Conservation (phyloP, 305 asterid genomes). For the Lippia alba region DNA sequence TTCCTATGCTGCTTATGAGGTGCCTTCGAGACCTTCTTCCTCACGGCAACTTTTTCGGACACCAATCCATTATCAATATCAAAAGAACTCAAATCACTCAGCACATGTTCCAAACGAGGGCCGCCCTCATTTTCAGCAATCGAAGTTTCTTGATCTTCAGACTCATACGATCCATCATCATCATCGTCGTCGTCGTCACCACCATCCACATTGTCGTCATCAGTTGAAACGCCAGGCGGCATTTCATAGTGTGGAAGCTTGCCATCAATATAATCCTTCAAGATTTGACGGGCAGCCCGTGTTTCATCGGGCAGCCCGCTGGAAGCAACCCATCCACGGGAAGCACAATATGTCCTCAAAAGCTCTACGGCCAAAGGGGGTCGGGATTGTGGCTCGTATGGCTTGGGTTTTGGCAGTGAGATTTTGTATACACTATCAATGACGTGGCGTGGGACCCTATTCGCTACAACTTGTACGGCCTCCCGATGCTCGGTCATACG, state of each 20-base stretch:
- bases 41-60: slow-evolving; percentile 36
- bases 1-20: slow-evolving; percentile 90
- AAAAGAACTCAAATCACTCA: slow-evolving; percentile 72
- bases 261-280: slow-evolving; percentile 93
- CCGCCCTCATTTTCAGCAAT: slow-evolving; percentile 39
- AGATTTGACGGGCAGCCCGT: slow-evolving; percentile 78
- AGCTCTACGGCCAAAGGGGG: slow-evolving; percentile 80
- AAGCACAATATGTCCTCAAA: slow-evolving; percentile 78
- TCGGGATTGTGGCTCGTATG: slow-evolving; percentile 74
- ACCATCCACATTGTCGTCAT: slow-evolving; percentile 33
- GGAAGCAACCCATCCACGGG: slow-evolving; percentile 94
- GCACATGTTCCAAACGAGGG: slow-evolving; percentile 58
- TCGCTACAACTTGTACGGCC: slow-evolving; percentile 92
- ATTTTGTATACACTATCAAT: slow-evolving; percentile 82
- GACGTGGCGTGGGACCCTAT: slow-evolving; percentile 72
- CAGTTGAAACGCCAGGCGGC: slow-evolving; percentile 62
- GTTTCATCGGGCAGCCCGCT: slow-evolving; percentile 97
- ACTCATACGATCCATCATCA: slow-evolving; percentile 45
- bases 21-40: slow-evolving; percentile 49
- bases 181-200: slow-evolving; percentile 30
- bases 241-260: slow-evolving; percentile 81
- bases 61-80: slow-evolving; percentile 75
- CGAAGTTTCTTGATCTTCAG: slow-evolving; percentile 44
- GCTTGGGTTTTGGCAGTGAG: slow-evolving; percentile 82
- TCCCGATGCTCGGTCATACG: slow-evolving; percentile 90